Evolutionary conservation across 78 protist genomes (phyloP), one percentile per base, ranked within the genome.

Genomic region (Dictyostelium firmibasis): DNA sequence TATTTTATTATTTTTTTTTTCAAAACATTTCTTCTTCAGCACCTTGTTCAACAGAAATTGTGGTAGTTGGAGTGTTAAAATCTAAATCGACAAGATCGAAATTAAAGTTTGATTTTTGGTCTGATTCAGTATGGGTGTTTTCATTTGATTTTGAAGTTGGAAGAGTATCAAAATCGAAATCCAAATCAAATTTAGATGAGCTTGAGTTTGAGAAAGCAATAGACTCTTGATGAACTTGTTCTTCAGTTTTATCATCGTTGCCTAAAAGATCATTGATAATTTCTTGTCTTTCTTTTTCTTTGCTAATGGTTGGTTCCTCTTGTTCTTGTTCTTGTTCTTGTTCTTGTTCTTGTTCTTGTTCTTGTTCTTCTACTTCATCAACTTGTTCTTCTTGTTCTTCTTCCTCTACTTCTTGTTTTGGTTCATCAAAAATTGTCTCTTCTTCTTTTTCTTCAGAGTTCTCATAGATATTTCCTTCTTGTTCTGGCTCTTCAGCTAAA

Each of bases 301-400:
- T n/a, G n/a, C n/a, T n/a, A n/a, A n/a, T n/a, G n/a, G n/a, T 62
- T 86, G 47, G 85, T 43, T 86, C 85, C 27, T 86, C 78, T n/a
- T n/a, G n/a, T 35, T 53, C 75, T 79, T 47, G 53, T 33, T 85
- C 92, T 33, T 44, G 25, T 70, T 70, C 38, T 29, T 29, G 57
- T 27, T 6, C 13, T 43, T 27, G 44, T 85, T 11, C 62, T 47
- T n/a, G 44, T 1, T 81, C 85, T 27, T 50, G 11, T 57, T 82
- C 36, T 82, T 57, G 23, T 20, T n/a, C 69, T 10, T 27, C 69
- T n/a, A n/a, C 64, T 23, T 27, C 82, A 25, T 18, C 67, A n/a
- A 13, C 77, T 86, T 23, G 85, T 43, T 86, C 85, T 38, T 86
- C 78, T n/a, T n/a, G n/a, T 35, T 53, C 75, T 79, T 47, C 74